Evolutionary conservation across 371 early-diverging fungal species (phyloP).

Genomic region (Mortierella sp.): DNA sequence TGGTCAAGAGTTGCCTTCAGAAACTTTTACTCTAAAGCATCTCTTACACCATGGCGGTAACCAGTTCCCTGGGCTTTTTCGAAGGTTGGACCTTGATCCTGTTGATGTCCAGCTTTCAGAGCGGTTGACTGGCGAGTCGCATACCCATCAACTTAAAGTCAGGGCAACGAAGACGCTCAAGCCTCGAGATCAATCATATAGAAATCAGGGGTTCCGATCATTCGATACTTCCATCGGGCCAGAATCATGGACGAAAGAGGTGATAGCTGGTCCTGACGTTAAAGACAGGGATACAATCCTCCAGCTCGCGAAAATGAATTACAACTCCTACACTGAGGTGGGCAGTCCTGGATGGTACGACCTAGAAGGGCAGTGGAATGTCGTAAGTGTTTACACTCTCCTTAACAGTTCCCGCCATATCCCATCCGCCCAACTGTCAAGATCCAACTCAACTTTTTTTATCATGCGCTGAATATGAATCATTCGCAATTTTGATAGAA

Average conservation of each 20-base stretch:
- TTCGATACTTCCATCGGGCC: constrained; percentile 29
- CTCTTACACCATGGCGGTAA: constrained; percentile 44
- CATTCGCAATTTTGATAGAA: constrained; percentile 59
- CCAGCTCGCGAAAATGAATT: constrained; percentile 56
- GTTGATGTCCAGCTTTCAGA: constrained; percentile 22
- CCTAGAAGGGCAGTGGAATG: constrained; percentile 42
- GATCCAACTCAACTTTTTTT: too few species aligned
- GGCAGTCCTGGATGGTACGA: constrained; percentile 54
- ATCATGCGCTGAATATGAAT: too few species aligned
- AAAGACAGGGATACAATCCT: constrained; percentile 51
- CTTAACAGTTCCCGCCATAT: background rate
- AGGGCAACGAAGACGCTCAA: constrained; percentile 28
- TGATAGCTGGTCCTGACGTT: constrained; percentile 39
- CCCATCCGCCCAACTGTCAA: too few species aligned
- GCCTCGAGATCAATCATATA: constrained; percentile 34
- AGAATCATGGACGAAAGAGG: constrained; percentile 28
- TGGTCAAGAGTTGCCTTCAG: constrained; percentile 18
- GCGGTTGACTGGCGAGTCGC: constrained; percentile 28
- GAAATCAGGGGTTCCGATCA: constrained; percentile 44
- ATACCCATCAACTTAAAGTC: constrained; percentile 30
- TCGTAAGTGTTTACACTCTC: constrained; percentile 19
- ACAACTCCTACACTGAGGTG: constrained; percentile 55
- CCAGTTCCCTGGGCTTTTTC: constrained; percentile 62
- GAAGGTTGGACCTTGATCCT: constrained; percentile 49
- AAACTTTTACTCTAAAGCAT: constrained; percentile 32